Conservation (phyloP, 2,329 filamentous ascomycete species). For the Allantophomopsis cytisporea region DNA sequence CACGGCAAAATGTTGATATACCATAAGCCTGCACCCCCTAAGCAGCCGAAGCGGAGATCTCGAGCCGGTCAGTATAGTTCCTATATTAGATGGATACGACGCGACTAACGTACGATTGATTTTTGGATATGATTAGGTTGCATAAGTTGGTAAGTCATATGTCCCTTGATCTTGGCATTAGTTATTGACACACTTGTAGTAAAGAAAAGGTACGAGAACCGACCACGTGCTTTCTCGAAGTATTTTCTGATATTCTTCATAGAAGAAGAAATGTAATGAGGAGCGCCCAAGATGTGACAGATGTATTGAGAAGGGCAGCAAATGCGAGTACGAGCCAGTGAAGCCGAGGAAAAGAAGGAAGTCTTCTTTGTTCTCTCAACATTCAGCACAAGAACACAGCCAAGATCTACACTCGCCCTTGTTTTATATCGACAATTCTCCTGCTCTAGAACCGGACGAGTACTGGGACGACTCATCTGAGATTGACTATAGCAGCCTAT, state of each 20-base stretch:
- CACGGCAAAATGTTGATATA: conserved; percentile 36
- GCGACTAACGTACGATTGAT: background rate
- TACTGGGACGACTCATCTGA: background rate
- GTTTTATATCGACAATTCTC: background rate
- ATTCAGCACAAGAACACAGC: conserved; percentile 7
- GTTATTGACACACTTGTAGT: conserved; percentile 11
- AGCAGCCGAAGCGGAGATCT: conserved; percentile 44
- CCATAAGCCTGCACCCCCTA: conserved; percentile 41
- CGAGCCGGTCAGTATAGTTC: conserved; percentile 32
- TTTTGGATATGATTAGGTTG: conserved; percentile 12
- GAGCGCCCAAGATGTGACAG: conserved; percentile 16
- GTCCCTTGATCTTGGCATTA: background rate
- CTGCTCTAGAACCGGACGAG: background rate
- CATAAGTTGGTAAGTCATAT: conserved; percentile 16
- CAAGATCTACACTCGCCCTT: conserved; percentile 5
- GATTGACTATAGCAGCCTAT: background rate
- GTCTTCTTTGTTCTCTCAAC: conserved; percentile 10
- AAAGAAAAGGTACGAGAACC: conserved; percentile 17
- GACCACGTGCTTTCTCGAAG: background rate
- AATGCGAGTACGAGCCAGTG: conserved; percentile 18
- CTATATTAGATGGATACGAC: background rate
- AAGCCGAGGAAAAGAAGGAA: conserved; percentile 15
- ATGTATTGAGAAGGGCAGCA: conserved; percentile 12
- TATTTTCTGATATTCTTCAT: conserved; percentile 4
- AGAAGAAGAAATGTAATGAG: conserved; percentile 21